Conservation (phyloP, 352 stramenopile genomes). For the Phytophthora hibernalis region DNA sequence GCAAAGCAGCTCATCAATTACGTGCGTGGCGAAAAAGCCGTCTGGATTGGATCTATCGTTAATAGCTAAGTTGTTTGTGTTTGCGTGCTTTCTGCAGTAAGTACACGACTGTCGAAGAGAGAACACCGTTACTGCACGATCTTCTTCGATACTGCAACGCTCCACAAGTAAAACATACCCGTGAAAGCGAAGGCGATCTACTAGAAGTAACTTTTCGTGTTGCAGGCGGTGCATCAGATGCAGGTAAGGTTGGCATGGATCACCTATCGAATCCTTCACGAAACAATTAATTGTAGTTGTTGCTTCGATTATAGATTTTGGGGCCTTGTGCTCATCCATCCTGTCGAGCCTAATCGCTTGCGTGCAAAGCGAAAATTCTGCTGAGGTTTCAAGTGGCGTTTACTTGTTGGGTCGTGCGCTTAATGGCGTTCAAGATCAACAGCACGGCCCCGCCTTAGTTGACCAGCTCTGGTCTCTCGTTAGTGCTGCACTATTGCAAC, state of each 20-base stretch:
- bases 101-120: slow-evolving; percentile 64
- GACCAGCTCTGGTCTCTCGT: slow-evolving; percentile 65
- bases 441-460: slow-evolving; percentile 40
- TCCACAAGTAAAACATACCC: slow-evolving; percentile 15
- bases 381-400: slow-evolving; percentile 39
- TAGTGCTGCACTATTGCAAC: slow-evolving; percentile 36
- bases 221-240: slow-evolving; percentile 46
- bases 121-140: slow-evolving; percentile 46
- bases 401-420: slow-evolving; percentile 67
- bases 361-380: slow-evolving; percentile 41
- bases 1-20: slow-evolving; percentile 56
- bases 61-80: not conserved
- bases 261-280: not conserved
- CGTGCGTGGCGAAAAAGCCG: slow-evolving; percentile 36
- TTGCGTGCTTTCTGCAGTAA: slow-evolving; percentile 47
- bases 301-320: slow-evolving; percentile 49
- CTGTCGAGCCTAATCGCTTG: slow-evolving; percentile 41
- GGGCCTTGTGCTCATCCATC: slow-evolving; percentile 55
- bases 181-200: slow-evolving; percentile 52
- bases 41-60: not conserved
- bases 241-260: slow-evolving; percentile 41
- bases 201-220: slow-evolving; percentile 73
- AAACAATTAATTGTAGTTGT: slow-evolving; percentile 11
- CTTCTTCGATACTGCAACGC: slow-evolving; percentile 38
- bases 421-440: slow-evolving; percentile 45